phyloP scores from a whole-genome alignment of 768 basidiomycete species.

The Pleurotus pulmonarius region DNA sequence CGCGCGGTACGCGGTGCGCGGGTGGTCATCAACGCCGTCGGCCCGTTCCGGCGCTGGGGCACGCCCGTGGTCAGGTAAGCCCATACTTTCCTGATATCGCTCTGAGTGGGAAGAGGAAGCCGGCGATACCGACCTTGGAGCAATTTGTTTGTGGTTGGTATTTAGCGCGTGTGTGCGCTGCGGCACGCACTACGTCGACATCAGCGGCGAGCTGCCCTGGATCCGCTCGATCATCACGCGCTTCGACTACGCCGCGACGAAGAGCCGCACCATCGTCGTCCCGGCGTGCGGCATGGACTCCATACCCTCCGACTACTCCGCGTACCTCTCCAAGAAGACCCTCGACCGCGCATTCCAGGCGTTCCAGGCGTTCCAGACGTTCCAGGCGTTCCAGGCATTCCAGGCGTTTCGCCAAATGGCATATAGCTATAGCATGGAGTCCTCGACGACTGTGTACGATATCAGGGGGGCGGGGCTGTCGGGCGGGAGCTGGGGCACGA shows the following conservation, averaged over 20 bases:
- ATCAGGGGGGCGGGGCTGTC: conserved; percentile 45
- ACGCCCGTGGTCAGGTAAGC: conserved; percentile 64
- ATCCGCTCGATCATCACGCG: conserved; percentile 51
- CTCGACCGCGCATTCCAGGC: conserved; percentile 29
- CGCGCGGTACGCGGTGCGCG: conserved; percentile 49
- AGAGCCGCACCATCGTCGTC: conserved; percentile 71
- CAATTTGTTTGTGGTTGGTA: not conserved
- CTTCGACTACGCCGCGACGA: conserved; percentile 67
- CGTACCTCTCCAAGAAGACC: conserved; percentile 66
- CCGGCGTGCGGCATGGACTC: conserved; percentile 80
- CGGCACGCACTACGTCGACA: conserved; percentile 83
- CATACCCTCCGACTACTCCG: conserved; percentile 67
- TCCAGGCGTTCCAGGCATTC: no score
- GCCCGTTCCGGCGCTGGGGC: conserved; percentile 71
- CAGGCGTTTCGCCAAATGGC: no score
- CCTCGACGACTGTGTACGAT: conserved; percentile 53
- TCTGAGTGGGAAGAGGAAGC: no score
- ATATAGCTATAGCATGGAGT: conserved; percentile 34
- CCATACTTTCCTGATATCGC: conserved; percentile 8
- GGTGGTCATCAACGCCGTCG: conserved; percentile 76
- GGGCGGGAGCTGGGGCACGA: conserved; percentile 58
- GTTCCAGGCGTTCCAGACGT: no score
- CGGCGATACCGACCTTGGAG: not conserved
- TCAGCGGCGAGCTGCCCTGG: conserved; percentile 73
- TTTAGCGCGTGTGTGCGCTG: conserved; percentile 65